Evolutionary conservation across 164 flowering plant genomes (phyloP).

Genomic region (Sedum album): DNA sequence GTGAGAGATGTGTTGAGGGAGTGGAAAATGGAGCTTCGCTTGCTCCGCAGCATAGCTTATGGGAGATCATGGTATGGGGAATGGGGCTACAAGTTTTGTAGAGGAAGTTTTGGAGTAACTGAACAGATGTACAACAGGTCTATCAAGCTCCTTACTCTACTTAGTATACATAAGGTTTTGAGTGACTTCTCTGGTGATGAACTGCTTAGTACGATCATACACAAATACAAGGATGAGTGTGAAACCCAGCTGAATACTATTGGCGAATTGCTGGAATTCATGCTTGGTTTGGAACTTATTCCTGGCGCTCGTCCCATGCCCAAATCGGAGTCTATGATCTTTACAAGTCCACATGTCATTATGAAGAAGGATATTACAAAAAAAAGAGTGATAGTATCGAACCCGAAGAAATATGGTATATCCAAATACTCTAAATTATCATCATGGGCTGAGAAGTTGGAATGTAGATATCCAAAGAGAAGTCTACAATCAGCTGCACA

Average conservation of each 20-base stretch:
- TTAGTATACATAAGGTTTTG: conserved; percentile 4
- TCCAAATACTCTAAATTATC: neutral
- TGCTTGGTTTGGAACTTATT: conserved; percentile 8
- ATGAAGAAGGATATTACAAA: neutral
- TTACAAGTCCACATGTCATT: neutral
- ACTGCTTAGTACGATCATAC: conserved; percentile 5
- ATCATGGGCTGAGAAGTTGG: neutral
- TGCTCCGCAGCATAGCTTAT: conserved; percentile 10
- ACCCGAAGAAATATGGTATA: neutral
- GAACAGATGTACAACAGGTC: conserved; percentile 4
- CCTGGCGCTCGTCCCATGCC: neutral
- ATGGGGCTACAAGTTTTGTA: conserved; percentile 14
- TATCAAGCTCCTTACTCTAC: conserved; percentile 7
- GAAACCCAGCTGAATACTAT: conserved; percentile 8
- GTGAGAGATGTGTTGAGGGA: conserved; percentile 6
- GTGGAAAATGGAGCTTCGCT: conserved; percentile 11
- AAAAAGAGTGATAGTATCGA: neutral
- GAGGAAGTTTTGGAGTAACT: conserved; percentile 11
- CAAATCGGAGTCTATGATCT: neutral
- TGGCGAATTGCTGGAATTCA: conserved; percentile 6
- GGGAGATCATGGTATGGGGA: conserved; percentile 11
- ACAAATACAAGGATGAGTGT: conserved; percentile 6
- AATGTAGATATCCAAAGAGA: conserved; percentile 9
- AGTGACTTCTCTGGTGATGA: conserved; percentile 7
- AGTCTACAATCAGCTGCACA: conserved; percentile 8